These are phyloP conservation scores for Sanguinoderma infundibulare DNA, from an alignment of 1,284 basidiomycete genomes.

Conservation along the genomic window DNA sequence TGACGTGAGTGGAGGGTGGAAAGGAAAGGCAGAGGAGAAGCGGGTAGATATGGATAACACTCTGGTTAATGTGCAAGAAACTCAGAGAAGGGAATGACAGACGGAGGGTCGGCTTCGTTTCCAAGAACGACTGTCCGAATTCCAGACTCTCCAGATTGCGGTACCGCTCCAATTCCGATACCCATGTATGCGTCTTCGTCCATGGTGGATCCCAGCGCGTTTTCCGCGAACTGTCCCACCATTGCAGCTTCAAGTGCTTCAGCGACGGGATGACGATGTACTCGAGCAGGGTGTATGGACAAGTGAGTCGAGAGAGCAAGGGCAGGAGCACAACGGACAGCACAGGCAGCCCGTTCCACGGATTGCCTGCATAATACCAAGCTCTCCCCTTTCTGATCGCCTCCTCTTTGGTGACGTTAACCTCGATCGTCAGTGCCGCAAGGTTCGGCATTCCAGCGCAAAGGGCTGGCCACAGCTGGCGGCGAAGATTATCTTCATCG, in stretches of 20 bases:
- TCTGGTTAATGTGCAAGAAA: too few relatives aligned
- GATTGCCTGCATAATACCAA: neutral
- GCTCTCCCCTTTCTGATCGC: too few relatives aligned
- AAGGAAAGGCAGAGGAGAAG: too few relatives aligned
- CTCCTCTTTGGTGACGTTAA: neutral
- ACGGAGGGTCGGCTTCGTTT: too few relatives aligned
- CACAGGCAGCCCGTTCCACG: neutral
- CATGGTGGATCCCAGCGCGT: neutral
- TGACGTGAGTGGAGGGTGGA: too few relatives aligned
- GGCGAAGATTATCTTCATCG: neutral
- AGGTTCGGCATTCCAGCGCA: neutral
- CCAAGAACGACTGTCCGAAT: too few relatives aligned
- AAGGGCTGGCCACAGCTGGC: neutral
- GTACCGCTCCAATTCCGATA: neutral
- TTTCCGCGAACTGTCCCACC: neutral
- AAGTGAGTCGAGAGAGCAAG: neutral
- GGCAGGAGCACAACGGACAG: neutral
- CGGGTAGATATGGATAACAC: too few relatives aligned
- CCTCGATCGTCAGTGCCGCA: neutral
- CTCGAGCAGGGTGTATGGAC: neutral
- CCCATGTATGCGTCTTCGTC: neutral
- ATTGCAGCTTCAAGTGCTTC: neutral
- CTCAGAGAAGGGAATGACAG: too few relatives aligned
- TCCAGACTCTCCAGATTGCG: neutral
- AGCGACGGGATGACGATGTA: neutral